Evolutionary conservation across 75 land plant genomes (phyloP), one percentile per base, ranked within the genome.

Genomic region (Cupressus sempervirens): DNA sequence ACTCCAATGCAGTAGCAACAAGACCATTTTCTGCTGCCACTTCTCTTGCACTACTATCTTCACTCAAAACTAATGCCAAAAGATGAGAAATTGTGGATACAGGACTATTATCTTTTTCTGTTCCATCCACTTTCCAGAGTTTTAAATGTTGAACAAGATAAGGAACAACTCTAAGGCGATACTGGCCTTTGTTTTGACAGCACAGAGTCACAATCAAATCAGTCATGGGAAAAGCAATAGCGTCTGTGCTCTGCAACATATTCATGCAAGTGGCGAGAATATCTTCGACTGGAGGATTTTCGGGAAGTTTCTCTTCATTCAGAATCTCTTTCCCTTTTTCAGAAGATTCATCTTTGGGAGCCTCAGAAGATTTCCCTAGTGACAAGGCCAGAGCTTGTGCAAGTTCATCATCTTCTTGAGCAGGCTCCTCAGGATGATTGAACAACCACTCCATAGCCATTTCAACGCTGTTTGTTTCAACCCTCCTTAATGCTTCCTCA

Each of bases 371-470:
- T 86, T 85, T 95, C 85, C 98, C 99, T 9, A 98, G 87, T 81
- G 99, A 98, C 52, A 98, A 76, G 34, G 99, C 99, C 82, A 98
- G 91, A 30, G 98, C 99, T 32, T 92, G 95, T 65, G 98, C 98
- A 72, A 98, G 88, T 86, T 98, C 97, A 91, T 95, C 96, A 88
- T 98, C 98, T 82, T 98, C 99, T 87, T 96, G 95, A 12, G 88
- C 87, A 82, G 89, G 87, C 88, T 96, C 99, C 84, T 98, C 99
- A 41, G 94, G 88, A 90, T 95, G 99, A 83, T 86, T 92, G 67
- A 94, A 93, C 72, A 98, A 83, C 99, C 99, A 98, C 82, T 98
- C 99, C 91, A 94, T 96, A 13, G 99, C 99, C 96, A 98, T 85
- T 81, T 98, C 99, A 65, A 96, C 98, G 86, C 98, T 96, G 83